These are phyloP conservation scores for Fusarium bactridioides DNA, from an alignment of 2,329 filamentous ascomycete species.

Conservation along the genomic window DNA sequence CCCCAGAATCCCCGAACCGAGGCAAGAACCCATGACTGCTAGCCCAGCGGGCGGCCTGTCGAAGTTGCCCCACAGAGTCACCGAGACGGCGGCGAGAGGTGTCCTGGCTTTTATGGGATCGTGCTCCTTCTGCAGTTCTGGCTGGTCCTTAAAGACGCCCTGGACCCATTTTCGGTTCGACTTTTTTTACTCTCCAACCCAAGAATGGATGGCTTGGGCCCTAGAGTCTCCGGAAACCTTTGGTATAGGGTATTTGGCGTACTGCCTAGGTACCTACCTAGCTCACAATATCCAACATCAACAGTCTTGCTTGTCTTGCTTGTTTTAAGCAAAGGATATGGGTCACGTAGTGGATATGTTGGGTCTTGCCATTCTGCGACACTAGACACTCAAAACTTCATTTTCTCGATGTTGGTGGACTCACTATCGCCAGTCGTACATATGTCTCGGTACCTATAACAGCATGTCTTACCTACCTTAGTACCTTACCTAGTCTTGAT, in stretches of 20 bases:
- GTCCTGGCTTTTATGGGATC: neutral
- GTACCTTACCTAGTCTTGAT: neutral
- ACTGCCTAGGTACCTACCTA: neutral
- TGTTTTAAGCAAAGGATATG: neutral
- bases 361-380: neutral
- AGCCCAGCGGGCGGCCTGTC: neutral
- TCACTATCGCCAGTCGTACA: neutral
- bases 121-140: neutral
- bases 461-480: neutral
- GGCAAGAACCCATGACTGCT: constrained; percentile 7
- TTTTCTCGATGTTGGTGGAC: neutral
- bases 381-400: neutral
- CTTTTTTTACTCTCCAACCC: neutral
- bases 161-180: neutral
- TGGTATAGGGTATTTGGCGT: neutral
- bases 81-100: constrained; percentile 12
- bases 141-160: neutral
- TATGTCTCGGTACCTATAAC: neutral
- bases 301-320: neutral
- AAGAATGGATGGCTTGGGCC: neutral
- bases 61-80: constrained; percentile 15
- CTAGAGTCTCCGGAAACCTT: neutral
- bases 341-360: neutral
- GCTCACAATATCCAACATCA: neutral
- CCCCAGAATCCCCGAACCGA: constrained; percentile 19